Base-by-base conservation (phyloP, 306 rosid species). In the Vicia faba region DNA sequence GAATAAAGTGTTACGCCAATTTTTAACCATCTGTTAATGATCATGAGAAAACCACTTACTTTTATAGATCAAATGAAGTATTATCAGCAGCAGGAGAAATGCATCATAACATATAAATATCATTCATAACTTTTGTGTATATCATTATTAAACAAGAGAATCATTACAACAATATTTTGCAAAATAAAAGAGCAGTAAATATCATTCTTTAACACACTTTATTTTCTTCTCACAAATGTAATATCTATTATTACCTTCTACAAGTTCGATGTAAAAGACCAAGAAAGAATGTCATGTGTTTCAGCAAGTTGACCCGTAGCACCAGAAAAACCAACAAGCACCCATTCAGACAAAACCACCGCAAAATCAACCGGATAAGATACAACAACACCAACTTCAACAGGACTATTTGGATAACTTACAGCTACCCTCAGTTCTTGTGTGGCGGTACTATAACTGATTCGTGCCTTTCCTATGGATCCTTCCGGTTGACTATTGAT, bases 201-300 rank as follows among this genome's bases (percentile, higher is more conserved):
- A 33, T 33, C 7, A 38, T 38, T 11, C 33, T 18, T 39, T 11
- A 25, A 60, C 4, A 13, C 50, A 38, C 8, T 44, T 63, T 43
- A 25, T 43, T 44, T 46, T 28, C 15, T 10, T 43, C 56, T 29
- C 41, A 26, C 1, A 4, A 0, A 7, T 8, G 5, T 3, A 33
- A 33, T 33, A 33, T 33, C 38, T 2, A 31, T 31, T n/a, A n/a
- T n/a, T n/a, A 5, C 35, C 5, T 31, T 31, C 35, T 31, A 31
- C 35, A 71, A 5, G 73, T 6, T 25, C 3, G 78, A 66, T 5
- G 0, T 2, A 23, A 65, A 79, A 59, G 72, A 35, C 83, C 81
- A 80, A 0, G 78, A 66, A 66, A 75, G 72, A 71, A 80, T 72
- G 26, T 71, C 81, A 25, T 73, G 74, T 0, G 83, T 70, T 66